Base-by-base conservation (phyloP, 257 asterid genomes). In the Lithospermum erythrorhizon region DNA sequence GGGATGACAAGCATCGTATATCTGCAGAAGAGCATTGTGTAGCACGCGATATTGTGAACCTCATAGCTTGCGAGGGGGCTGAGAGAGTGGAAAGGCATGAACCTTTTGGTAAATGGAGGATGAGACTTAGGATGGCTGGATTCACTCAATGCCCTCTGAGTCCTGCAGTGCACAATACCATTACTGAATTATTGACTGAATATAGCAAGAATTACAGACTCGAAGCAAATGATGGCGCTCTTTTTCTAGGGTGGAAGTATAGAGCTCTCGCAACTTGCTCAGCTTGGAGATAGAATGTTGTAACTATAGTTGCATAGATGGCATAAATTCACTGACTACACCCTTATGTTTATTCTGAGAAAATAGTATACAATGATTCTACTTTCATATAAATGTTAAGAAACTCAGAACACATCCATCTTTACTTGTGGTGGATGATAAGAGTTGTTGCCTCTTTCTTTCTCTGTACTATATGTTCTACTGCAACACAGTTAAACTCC, bases 21-120 rank as follows among this genome's bases (percentile, higher is more conserved):
- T 82, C 79, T 0, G 91, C 97, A 0, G 97, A 90, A 81, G 87
- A 83, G 72, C 83, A 90, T 53, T 90, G 96, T 6, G 82, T 90
- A 27, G 97, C 97, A 0, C 75, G 81, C 68, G 97, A 90, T 30
- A 77, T 90, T 0, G 97, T 90, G 25, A 90, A 90, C 77, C 77
- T 87, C 21, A 67, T 90, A 37, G 95, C 97, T 0, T 90, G 97
- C 14, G 97, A 90, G 82, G 97, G 94, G 57, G 67, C 54, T 0
- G 97, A 87, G 14, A 73, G 97, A 65, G 84, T 85, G 48, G 97
- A 90, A 64, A 85, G 97, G 69, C 97, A 90, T 8, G 97, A 90
- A 72, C 77, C 72, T 16, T 87, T 83, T 20, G 87, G 94, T 7
- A 84, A 90, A 81, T 90, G 97, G 97, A 75, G 84, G 53, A 15